phyloP scores from a whole-genome alignment of 805 yeast species.

The Monosporozyma aerobia region DNA sequence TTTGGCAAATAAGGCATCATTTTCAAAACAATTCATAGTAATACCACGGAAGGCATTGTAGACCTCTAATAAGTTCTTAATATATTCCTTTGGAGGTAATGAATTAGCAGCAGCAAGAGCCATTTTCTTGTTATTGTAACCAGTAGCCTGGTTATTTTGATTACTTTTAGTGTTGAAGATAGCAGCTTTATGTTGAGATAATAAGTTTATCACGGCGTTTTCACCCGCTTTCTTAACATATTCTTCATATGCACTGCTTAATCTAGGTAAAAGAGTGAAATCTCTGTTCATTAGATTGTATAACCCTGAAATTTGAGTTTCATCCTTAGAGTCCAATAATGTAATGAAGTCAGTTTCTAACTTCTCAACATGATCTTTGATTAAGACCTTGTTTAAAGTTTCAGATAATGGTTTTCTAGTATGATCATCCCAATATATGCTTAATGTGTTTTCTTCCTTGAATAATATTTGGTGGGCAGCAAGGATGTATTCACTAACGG shows the following conservation, averaged over 20 bases:
- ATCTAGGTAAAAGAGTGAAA: conserved; percentile 66
- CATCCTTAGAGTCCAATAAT: conserved; percentile 52
- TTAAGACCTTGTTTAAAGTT: conserved; percentile 64
- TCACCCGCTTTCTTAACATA: conserved; percentile 63
- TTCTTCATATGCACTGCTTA: conserved; percentile 61
- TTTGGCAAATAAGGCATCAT: conserved; percentile 69
- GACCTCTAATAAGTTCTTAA: conserved; percentile 63
- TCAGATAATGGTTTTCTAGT: conserved; percentile 71
- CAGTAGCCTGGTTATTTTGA: conserved; percentile 6
- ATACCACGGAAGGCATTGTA: conserved; percentile 46
- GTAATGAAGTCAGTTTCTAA: conserved; percentile 69
- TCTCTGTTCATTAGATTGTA: conserved; percentile 69
- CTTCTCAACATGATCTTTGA: conserved; percentile 65
- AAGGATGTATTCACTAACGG: conserved; percentile 83
- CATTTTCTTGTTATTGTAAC: conserved; percentile 29
- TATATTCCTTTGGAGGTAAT: conserved; percentile 59
- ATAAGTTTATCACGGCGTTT: conserved; percentile 18
- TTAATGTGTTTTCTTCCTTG: conserved; percentile 75
- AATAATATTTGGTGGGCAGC: conserved; percentile 74
- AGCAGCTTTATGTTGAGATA: conserved; percentile 15
- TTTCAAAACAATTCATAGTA: conserved; percentile 38
- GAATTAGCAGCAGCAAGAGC: conserved; percentile 33
- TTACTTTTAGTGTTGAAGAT: conserved; percentile 7
- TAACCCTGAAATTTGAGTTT: conserved; percentile 69
- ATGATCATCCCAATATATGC: conserved; percentile 74